Conservation (phyloP, 2,329 filamentous ascomycete genomes). For the Nothomitra cinnamomea region DNA sequence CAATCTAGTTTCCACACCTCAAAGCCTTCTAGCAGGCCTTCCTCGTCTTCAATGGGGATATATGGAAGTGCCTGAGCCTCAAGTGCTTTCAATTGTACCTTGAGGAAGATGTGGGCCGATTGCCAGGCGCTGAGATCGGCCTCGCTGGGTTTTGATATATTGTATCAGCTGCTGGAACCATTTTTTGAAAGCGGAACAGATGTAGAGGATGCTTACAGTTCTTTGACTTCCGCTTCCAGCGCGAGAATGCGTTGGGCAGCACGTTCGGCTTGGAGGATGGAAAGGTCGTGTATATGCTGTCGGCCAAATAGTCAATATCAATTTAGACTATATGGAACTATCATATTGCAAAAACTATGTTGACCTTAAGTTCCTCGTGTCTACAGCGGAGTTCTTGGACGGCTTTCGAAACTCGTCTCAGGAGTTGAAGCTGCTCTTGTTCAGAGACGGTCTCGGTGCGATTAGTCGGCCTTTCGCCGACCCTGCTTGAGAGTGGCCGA, state of each 20-base stretch:
- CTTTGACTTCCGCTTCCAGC: not conserved
- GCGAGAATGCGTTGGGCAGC: slow-evolving; percentile 3
- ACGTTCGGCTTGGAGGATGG: slow-evolving; percentile 2
- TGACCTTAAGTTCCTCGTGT: not conserved
- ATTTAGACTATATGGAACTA: not conserved
- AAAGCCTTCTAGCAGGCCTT: slow-evolving; percentile 2
- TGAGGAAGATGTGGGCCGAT: slow-evolving; percentile 1
- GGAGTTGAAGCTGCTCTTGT: not conserved
- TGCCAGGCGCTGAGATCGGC: not conserved
- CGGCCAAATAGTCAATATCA: no score
- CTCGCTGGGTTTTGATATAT: not conserved
- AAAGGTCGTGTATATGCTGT: slow-evolving; percentile 2
- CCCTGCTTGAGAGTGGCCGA: not conserved
- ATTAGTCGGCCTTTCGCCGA: not conserved
- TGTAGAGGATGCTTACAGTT: not conserved
- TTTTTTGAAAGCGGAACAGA: not conserved
- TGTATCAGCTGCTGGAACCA: not conserved
- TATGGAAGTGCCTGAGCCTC: slow-evolving; percentile 1
- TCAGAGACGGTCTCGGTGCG: not conserved
- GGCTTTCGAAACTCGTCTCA: not conserved
- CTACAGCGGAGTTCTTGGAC: not conserved
- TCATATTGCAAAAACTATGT: not conserved
- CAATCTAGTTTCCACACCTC: not conserved
- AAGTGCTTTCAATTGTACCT: slow-evolving; percentile 1
- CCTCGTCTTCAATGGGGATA: not conserved